phyloP scores from a whole-genome alignment of 345 rosid genomes.

The Eucalyptus polyanthemos region DNA sequence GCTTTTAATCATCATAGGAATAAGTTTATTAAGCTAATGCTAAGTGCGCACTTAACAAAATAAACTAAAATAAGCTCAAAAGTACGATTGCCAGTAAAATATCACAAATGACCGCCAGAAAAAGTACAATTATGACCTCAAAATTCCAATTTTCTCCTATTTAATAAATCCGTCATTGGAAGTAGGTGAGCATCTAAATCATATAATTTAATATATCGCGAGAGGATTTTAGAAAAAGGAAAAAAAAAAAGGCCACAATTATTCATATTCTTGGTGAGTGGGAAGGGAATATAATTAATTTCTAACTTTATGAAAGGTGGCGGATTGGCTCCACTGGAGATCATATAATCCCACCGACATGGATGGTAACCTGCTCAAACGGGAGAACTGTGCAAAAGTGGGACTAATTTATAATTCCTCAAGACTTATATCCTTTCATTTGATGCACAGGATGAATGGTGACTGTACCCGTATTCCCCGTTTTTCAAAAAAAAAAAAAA shows the following conservation, averaged over 20 bases:
- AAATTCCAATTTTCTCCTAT: background rate
- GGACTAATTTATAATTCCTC: background rate
- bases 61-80: background rate
- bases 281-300: background rate
- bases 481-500: no score
- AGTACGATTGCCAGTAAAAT: background rate
- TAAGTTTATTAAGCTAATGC: background rate
- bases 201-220: no score
- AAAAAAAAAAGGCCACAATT: no score
- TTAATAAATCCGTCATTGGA: no score
- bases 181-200: no score
- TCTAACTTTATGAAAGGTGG: no score
- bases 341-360: background rate
- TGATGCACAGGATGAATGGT: background rate
- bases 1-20: background rate
- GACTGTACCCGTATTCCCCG: background rate
- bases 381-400: background rate
- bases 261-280: background rate
- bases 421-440: background rate
- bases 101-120: background rate
- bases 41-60: background rate
- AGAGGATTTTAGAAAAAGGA: background rate
- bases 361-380: background rate
- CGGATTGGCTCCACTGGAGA: background rate
- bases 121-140: background rate